phyloP scores from a whole-genome alignment of 352 stramenopile species.

The Stramenopiles sp. region DNA sequence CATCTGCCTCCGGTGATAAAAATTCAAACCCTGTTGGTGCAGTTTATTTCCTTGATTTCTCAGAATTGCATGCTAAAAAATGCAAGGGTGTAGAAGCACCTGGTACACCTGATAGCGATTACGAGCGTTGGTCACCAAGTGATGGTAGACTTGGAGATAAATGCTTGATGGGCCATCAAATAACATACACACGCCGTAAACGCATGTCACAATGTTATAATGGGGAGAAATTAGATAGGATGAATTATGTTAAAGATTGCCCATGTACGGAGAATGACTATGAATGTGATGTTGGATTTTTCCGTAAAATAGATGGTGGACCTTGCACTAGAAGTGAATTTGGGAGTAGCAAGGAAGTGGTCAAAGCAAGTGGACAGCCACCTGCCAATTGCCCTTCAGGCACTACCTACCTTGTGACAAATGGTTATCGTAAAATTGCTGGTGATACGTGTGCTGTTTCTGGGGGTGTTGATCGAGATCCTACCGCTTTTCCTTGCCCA shows the following conservation, averaged over 20 bases:
- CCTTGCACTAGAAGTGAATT: constrained; percentile 12
- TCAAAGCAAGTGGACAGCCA: neutral
- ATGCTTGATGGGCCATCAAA: constrained; percentile 15
- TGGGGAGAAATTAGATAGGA: constrained; percentile 11
- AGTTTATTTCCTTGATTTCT: constrained; percentile 18
- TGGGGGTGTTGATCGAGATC: constrained; percentile 8
- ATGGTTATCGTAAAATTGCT: constrained; percentile 16
- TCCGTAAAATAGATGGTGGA: neutral
- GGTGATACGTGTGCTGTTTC: constrained; percentile 17
- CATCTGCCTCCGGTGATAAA: neutral
- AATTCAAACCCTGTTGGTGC: constrained; percentile 5
- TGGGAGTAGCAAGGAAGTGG: neutral
- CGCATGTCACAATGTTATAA: constrained; percentile 15
- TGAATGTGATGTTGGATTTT: constrained; percentile 20
- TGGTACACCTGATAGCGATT: constrained; percentile 11
- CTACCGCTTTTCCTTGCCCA: neutral
- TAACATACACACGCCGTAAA: constrained; percentile 18
- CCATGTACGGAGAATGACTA: constrained; percentile 15
- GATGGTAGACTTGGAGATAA: neutral
- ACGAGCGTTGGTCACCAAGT: constrained; percentile 16
- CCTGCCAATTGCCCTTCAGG: constrained; percentile 5
- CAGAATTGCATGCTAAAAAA: constrained; percentile 10
- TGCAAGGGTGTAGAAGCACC: constrained; percentile 12
- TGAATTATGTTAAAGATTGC: constrained; percentile 13
- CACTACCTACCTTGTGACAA: constrained; percentile 11